Conservation (phyloP, 306 rosid species). For the Vigna radiata region DNA sequence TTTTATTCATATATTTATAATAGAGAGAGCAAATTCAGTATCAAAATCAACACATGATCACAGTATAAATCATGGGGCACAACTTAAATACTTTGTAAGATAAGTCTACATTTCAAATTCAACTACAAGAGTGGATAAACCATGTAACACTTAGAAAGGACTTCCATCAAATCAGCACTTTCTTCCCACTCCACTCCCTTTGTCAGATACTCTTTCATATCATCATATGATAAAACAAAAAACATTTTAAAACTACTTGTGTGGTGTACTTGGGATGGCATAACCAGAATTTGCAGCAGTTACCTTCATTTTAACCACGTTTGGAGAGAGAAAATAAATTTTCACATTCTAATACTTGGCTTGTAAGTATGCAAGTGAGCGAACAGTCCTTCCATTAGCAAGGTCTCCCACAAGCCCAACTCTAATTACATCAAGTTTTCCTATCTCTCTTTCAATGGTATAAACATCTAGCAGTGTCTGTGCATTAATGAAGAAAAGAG, state of each 20-base stretch:
- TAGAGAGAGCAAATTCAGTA: too few species aligned
- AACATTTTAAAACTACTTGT: background rate
- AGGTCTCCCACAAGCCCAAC: slow-evolving; percentile 95
- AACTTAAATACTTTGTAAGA: too few species aligned
- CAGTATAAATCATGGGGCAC: too few species aligned
- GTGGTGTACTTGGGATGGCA: background rate
- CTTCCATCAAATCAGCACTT: slow-evolving; percentile 82
- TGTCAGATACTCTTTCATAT: slow-evolving; percentile 81
- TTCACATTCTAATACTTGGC: slow-evolving; percentile 76
- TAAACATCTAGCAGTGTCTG: slow-evolving; percentile 91
- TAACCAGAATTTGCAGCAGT: slow-evolving; percentile 12
- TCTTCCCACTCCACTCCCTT: slow-evolving; percentile 87
- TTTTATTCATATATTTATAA: too few species aligned
- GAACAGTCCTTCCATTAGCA: slow-evolving; percentile 91
- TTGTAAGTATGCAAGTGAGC: slow-evolving; percentile 90
- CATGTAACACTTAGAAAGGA: slow-evolving; percentile 81
- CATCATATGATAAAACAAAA: slow-evolving; percentile 59
- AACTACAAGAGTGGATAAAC: slow-evolving; percentile 54
- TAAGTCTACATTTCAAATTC: too few species aligned
- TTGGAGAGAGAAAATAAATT: slow-evolving; percentile 82
- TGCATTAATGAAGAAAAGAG: background rate
- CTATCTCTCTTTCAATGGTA: slow-evolving; percentile 84
- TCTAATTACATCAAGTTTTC: slow-evolving; percentile 80
- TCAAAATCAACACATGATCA: too few species aligned
- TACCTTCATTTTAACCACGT: slow-evolving; percentile 92